Conservation (phyloP, 345 rosid species). For the Angophora floribunda region DNA sequence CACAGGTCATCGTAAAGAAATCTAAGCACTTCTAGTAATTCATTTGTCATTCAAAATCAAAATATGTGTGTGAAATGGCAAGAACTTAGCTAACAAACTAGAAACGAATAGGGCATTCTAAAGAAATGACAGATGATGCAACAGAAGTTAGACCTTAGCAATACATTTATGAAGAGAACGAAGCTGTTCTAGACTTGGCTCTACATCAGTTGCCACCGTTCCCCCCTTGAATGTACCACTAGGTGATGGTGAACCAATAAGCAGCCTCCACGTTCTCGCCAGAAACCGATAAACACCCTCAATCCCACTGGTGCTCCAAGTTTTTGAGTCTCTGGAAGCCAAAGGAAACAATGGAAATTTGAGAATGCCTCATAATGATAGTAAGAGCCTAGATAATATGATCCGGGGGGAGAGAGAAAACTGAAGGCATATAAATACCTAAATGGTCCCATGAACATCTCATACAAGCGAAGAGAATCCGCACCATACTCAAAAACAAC, state of each 20-base stretch:
- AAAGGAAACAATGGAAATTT: not conserved
- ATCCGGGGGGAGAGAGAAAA: not conserved
- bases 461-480: constrained; percentile 90
- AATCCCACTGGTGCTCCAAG: constrained; percentile 92
- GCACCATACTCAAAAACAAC: constrained; percentile 86
- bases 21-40: not conserved
- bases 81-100: not conserved
- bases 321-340: constrained; percentile 69
- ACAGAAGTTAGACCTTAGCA: constrained; percentile 49
- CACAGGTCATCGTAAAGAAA: not conserved
- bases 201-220: constrained; percentile 46
- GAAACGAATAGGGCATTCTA: not conserved
- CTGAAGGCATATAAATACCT: constrained; percentile 39
- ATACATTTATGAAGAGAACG: constrained; percentile 78
- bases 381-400: not conserved
- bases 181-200: constrained; percentile 67
- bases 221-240: constrained; percentile 52
- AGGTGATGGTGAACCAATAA: constrained; percentile 58
- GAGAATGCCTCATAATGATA: not conserved
- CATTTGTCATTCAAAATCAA: not conserved
- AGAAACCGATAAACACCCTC: constrained; percentile 93
- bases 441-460: constrained; percentile 99
- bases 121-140: not conserved
- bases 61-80: not conserved
- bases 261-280: constrained; percentile 83